These are phyloP conservation scores for Xylariaceae sp. DNA, from an alignment of 2,329 filamentous ascomycete genomes.

Conservation along the genomic window DNA sequence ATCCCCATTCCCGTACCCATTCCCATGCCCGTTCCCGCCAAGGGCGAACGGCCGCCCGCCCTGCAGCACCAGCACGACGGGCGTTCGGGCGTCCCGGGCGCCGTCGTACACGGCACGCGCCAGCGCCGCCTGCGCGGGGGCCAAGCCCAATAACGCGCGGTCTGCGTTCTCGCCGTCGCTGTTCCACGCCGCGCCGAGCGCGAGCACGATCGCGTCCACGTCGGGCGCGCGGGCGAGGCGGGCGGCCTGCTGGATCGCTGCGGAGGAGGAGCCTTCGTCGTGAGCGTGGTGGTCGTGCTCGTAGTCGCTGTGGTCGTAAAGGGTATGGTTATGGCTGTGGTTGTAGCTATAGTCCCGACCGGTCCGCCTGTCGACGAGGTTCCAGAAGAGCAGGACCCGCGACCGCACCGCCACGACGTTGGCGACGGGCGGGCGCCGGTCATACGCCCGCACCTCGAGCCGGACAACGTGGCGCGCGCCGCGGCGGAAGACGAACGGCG, in stretches of 20 bases:
- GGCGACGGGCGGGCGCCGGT: slow-evolving; percentile 29
- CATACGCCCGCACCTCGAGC: slow-evolving; percentile 35
- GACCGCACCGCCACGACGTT: slow-evolving; percentile 34
- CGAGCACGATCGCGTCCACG: slow-evolving; percentile 31
- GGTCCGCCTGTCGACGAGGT: slow-evolving; percentile 31
- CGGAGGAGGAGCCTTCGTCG: too few relatives aligned
- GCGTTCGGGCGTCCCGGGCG: too few relatives aligned
- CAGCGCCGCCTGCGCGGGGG: slow-evolving; percentile 29
- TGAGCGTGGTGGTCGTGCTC: too few relatives aligned
- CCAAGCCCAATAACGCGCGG: slow-evolving; percentile 28
- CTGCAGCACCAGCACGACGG: slow-evolving; percentile 33
- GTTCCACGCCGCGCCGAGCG: slow-evolving; percentile 36
- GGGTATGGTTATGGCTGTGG: too few relatives aligned
- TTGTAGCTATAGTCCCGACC: too few relatives aligned
- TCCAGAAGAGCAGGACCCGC: slow-evolving; percentile 36
- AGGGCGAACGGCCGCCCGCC: slow-evolving; percentile 34
- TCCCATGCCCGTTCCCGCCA: too few relatives aligned
- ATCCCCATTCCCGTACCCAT: too few relatives aligned
- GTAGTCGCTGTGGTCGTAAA: too few relatives aligned
- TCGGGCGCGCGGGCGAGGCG: slow-evolving; percentile 28
- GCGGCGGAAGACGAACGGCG: slow-evolving; percentile 29
- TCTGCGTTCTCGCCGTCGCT: slow-evolving; percentile 36
- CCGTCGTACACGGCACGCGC: slow-evolving; percentile 29
- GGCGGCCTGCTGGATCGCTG: slow-evolving; percentile 25
- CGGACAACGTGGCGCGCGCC: slow-evolving; percentile 27